These are phyloP conservation scores for Zea luxurians DNA, from an alignment of 176 grass and related monocot genomes.

Conservation along the genomic window DNA sequence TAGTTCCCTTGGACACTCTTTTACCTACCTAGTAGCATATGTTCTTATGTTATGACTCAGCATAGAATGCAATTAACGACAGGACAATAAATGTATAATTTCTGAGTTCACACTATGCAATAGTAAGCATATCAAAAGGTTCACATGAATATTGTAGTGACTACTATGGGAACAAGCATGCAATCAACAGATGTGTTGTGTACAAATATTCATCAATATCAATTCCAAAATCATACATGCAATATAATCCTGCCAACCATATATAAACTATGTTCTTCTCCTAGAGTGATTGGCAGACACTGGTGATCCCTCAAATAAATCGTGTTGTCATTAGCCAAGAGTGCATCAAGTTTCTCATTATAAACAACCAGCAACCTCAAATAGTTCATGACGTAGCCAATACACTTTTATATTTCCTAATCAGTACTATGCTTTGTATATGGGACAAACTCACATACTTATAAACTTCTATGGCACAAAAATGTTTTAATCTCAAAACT, in stretches of 20 bases:
- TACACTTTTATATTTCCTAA: too few relatives aligned
- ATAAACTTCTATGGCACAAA: too few relatives aligned
- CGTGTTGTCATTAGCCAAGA: too few relatives aligned
- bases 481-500: too few relatives aligned
- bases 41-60: conserved; percentile 3
- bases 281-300: conserved; percentile 54
- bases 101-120: conserved; percentile 30
- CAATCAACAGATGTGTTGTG: conserved; percentile 30
- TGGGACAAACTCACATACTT: too few relatives aligned
- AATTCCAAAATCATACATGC: conserved; percentile 45
- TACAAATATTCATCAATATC: conserved; percentile 24
- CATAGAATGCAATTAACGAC: neutral
- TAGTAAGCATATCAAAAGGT: conserved; percentile 17
- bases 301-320: conserved; percentile 77
- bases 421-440: too few relatives aligned
- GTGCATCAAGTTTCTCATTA: too few relatives aligned
- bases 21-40: conserved; percentile 9
- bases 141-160: conserved; percentile 15
- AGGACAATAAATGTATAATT: conserved; percentile 36
- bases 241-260: conserved; percentile 16
- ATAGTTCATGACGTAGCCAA: too few relatives aligned
- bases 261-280: conserved; percentile 69
- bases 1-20: neutral
- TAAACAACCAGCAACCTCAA: too few relatives aligned
- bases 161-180: conserved; percentile 31